Percentiles rank a stretch among this genome's conserved stretches.
These are phyloP conservation scores for Podila verticillata DNA, from an alignment of 192 early-diverging fungal genomes.

Conservation along the genomic window DNA sequence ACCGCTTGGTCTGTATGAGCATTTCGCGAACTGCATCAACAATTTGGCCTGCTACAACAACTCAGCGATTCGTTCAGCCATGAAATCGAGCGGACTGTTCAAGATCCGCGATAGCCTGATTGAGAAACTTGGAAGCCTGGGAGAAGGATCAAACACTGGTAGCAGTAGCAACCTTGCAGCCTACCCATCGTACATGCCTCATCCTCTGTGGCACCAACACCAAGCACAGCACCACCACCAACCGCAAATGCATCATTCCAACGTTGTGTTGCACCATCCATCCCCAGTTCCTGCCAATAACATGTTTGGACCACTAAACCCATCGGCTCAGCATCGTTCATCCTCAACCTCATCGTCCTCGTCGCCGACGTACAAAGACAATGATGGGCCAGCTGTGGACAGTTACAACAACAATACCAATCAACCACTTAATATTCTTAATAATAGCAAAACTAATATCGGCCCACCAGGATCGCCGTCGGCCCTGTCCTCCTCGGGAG, in stretches of 20 bases:
- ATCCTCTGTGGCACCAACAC: background rate
- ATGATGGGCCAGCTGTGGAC: background rate
- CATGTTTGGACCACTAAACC: background rate
- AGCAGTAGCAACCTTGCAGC: background rate
- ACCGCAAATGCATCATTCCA: background rate
- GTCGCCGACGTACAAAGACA: slow-evolving; percentile 14
- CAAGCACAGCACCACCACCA: background rate
- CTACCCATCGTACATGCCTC: background rate
- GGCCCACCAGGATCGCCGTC: background rate
- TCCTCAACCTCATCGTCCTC: slow-evolving; percentile 15
- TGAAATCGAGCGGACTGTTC: slow-evolving; percentile 55
- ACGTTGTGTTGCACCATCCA: background rate
- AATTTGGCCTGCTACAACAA: slow-evolving; percentile 54
- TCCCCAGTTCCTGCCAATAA: background rate
- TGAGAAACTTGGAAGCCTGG: slow-evolving; percentile 28
- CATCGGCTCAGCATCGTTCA: background rate
- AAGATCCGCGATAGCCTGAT: slow-evolving; percentile 53
- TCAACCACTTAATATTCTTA: background rate
- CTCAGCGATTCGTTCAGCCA: slow-evolving; percentile 45
- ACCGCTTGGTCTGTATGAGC: slow-evolving; percentile 40
- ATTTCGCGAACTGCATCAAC: slow-evolving; percentile 54
- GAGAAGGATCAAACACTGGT: background rate
- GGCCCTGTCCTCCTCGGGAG: background rate
- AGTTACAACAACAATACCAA: background rate
- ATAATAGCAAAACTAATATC: background rate